These are phyloP conservation scores for Curvularia sp. DNA, from an alignment of 2,329 filamentous ascomycete species.

Conservation along the genomic window DNA sequence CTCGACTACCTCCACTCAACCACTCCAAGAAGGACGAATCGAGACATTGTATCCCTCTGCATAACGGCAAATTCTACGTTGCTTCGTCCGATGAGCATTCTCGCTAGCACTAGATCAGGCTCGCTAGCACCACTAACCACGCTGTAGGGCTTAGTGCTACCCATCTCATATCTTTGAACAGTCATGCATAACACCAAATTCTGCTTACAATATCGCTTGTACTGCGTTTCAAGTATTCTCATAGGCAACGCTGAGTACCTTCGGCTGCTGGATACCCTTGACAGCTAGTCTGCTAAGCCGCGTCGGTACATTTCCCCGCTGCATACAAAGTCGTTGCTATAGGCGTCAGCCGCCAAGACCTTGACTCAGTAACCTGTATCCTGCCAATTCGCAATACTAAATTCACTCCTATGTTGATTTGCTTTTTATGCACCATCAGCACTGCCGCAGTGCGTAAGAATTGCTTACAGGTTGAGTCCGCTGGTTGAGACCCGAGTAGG, in stretches of 20 bases:
- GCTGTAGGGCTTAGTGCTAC: not conserved
- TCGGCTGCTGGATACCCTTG: constrained; percentile 7
- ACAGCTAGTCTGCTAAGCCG: constrained; percentile 7
- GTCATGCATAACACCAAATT: not conserved
- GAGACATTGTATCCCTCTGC: not conserved
- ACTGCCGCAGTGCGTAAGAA: not conserved
- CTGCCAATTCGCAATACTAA: not conserved
- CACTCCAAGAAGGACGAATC: not conserved
- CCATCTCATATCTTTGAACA: not conserved
- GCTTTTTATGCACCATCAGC: not conserved
- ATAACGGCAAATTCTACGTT: not conserved
- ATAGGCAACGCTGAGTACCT: not conserved
- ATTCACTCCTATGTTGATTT: not conserved
- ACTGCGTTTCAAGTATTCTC: not conserved
- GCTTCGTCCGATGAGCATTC: not conserved
- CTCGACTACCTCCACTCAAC: constrained; percentile 24
- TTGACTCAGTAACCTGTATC: not conserved
- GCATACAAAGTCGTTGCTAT: not conserved
- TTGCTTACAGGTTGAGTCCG: not conserved
- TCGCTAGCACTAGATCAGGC: not conserved
- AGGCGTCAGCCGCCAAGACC: constrained; percentile 12
- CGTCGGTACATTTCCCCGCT: constrained; percentile 18
- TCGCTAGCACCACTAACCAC: not conserved
- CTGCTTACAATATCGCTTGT: not conserved
- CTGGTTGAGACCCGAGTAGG: constrained; percentile 1